Base-by-base conservation (phyloP, 257 asterid genomes). In the Solanum bulbocastanum region DNA sequence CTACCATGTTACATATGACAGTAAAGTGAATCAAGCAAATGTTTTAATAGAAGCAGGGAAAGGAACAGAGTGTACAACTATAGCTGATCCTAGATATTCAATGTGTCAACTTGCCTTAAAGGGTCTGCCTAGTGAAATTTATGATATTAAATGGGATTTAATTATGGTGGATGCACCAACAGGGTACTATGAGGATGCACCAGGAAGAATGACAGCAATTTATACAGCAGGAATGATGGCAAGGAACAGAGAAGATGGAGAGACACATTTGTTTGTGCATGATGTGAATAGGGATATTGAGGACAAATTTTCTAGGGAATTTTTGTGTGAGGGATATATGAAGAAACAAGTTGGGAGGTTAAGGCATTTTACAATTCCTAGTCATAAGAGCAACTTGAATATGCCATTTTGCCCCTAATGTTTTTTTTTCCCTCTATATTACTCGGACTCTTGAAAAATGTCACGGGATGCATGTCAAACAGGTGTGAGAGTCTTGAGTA, bases 201-300 rank as follows among this genome's bases (percentile, higher is more conserved):
- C 98, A 11, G 99, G 99, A 84, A 84, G 99, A 89, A 96, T 96
- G 99, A 72, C 92, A 23, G 99, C 97, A 15, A 96, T 96, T 62
- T 96, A 95, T 84, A 96, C 98, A 8, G 99, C 96, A 1, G 98
- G 99, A n/a, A 95, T 96, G 99, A 91, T 95, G 96, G 99, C 98
- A 0, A 91, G 98, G 89, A 94, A 93, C 87, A 91, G 90, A 33
- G 93, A 78, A 23, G 91, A 87, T 56, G 94, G 88, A 10, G 93
- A 78, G 88, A 96, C 99, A 22, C 92, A 96, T 42, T 95, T 96
- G 83, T 90, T 96, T 87, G 98, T 96, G 88, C 99, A 96, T 86
- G 98, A 96, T 91, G 98, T 95, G 89, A 95, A 95, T 89, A 94
- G 98, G 91, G 95, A 90, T 88, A 93, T 95, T 88, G 98, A 96